Evolutionary conservation across 225 moss, liverwort and hornwort genomes (phyloP).

Genomic region (Bryoerythrophyllum caledonicum): DNA sequence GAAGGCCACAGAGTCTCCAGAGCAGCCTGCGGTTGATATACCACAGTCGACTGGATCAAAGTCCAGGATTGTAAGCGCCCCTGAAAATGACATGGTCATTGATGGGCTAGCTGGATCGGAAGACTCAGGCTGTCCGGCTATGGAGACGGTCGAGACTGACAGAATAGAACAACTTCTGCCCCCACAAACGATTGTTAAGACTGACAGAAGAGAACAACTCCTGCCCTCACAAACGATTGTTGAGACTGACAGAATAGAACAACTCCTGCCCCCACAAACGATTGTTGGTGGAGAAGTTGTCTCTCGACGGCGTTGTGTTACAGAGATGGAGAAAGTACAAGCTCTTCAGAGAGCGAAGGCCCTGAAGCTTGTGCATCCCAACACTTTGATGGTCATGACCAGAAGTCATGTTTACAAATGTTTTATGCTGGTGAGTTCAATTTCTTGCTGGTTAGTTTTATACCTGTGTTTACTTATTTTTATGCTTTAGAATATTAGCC

Average conservation of each 20-base stretch:
- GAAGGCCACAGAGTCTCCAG: slow-evolving; percentile 7
- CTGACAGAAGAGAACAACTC: neutral
- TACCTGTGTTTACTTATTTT: neutral
- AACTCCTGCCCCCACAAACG: slow-evolving; percentile 27
- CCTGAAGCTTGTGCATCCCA: slow-evolving; percentile 34
- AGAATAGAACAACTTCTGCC: neutral
- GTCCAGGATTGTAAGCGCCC: slow-evolving; percentile 17
- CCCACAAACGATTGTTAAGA: neutral
- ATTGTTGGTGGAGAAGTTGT: slow-evolving; percentile 28
- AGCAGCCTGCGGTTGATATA: slow-evolving; percentile 8
- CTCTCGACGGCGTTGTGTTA: slow-evolving; percentile 30
- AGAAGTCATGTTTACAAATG: slow-evolving; percentile 33
- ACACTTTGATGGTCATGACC: slow-evolving; percentile 30
- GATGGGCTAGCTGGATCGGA: slow-evolving; percentile 15
- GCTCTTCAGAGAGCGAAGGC: slow-evolving; percentile 27
- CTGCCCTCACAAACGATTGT: neutral
- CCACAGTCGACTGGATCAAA: slow-evolving; percentile 13
- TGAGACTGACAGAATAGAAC: slow-evolving; percentile 1
- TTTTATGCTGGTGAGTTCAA: slow-evolving; percentile 41
- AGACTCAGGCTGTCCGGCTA: neutral
- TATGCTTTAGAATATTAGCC: slow-evolving; percentile 9
- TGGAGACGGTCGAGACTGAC: neutral
- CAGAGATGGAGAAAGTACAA: slow-evolving; percentile 30
- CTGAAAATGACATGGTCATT: slow-evolving; percentile 18
- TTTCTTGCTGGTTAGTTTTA: neutral